Evolutionary conservation across 2,329 filamentous ascomycete genomes (phyloP).

Genomic region (Plenodomus biglobosus): DNA sequence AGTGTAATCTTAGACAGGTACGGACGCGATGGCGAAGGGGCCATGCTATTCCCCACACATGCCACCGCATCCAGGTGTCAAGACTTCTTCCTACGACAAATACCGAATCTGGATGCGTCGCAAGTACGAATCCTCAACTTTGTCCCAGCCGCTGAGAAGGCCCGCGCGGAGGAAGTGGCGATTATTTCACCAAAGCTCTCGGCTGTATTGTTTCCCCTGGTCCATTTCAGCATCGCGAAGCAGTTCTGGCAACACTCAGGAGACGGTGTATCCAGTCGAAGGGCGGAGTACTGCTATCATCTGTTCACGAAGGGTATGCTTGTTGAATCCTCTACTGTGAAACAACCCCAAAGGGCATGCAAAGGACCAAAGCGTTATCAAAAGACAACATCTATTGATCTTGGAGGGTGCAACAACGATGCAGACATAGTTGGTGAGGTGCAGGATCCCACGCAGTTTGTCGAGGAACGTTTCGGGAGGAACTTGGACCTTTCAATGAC

Average conservation of each 20-base stretch:
- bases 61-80: slow-evolving; percentile 71
- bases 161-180: slow-evolving; percentile 49
- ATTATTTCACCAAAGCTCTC: slow-evolving; percentile 51
- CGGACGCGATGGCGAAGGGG: slow-evolving; percentile 64
- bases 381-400: slow-evolving; percentile 58
- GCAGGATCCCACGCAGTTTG: slow-evolving; percentile 74
- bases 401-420: slow-evolving; percentile 17
- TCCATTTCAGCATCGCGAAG: slow-evolving; percentile 74
- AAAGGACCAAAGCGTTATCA: slow-evolving; percentile 84
- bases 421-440: slow-evolving; percentile 44
- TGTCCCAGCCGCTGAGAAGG: slow-evolving; percentile 60
- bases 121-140: slow-evolving; percentile 64
- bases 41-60: slow-evolving; percentile 80
- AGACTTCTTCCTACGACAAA: slow-evolving; percentile 68
- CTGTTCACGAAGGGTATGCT: slow-evolving; percentile 71
- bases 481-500: slow-evolving; percentile 82
- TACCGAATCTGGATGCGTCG: slow-evolving; percentile 53
- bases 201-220: slow-evolving; percentile 68
- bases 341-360: slow-evolving; percentile 45
- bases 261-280: slow-evolving; percentile 86
- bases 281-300: slow-evolving; percentile 83
- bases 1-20: slow-evolving; percentile 65
- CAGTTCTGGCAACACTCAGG: slow-evolving; percentile 97
- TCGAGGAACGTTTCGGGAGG: slow-evolving; percentile 91
- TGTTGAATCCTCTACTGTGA: slow-evolving; percentile 50